A percentile compares a stretch with the other conserved stretches of the same genome.
Evolutionary conservation across 352 stramenopile genomes (phyloP).

Genomic region (Aphanomyces cochlioides): DNA sequence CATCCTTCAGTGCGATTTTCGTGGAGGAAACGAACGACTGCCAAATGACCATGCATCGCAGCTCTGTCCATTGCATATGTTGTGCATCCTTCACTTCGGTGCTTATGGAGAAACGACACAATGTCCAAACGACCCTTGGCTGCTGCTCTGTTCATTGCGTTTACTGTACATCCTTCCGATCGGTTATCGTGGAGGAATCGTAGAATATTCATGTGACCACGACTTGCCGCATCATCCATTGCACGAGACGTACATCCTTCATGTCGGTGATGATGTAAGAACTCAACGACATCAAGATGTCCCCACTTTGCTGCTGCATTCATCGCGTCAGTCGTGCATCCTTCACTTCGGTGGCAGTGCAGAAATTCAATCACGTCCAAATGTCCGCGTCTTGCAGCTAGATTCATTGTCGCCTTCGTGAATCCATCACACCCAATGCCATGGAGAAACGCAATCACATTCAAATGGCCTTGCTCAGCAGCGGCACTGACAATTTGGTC

Average conservation of each 20-base stretch:
- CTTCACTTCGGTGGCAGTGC: no score
- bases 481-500: no score
- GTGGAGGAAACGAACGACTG: background rate
- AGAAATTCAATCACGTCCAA: no score
- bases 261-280: background rate
- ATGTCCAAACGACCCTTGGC: background rate
- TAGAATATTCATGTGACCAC: background rate
- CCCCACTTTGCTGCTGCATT: background rate
- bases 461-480: no score
- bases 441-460: no score
- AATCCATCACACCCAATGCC: no score
- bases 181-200: conserved; percentile 1
- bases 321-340: background rate
- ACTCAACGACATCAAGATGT: conserved; percentile 10
- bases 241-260: background rate
- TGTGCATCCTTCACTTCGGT: conserved; percentile 17
- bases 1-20: background rate
- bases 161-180: background rate
- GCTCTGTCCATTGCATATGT: background rate
- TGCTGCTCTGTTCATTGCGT: conserved; percentile 5
- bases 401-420: no score
- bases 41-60: background rate
- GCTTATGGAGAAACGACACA: background rate
- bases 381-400: no score
- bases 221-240: background rate